Conservation (phyloP, 2,329 filamentous ascomycete genomes). For the Phoma sp. region DNA sequence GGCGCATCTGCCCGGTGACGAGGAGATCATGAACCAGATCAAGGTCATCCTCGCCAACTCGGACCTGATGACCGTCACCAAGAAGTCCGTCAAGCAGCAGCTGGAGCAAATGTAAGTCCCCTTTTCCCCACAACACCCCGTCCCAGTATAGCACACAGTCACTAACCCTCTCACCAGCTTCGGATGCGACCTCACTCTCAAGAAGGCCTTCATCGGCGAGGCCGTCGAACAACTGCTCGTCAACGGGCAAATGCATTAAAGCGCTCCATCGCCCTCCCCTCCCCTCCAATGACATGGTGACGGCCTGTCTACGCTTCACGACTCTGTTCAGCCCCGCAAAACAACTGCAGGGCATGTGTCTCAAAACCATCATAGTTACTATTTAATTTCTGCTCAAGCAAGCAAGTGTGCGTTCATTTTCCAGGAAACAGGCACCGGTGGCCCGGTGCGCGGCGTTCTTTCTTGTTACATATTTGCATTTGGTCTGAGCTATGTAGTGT, state of each 20-base stretch:
- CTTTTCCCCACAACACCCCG: neutral
- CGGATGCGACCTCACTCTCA: constrained; percentile 81
- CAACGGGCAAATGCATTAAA: constrained; percentile 17
- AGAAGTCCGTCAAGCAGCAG: constrained; percentile 96
- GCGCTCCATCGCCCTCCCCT: too few relatives aligned
- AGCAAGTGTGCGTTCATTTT: constrained; percentile 10
- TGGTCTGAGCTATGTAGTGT: neutral
- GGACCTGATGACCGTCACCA: constrained; percentile 96
- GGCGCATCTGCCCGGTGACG: constrained; percentile 82
- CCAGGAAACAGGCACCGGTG: constrained; percentile 2
- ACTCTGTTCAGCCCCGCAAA: constrained; percentile 10
- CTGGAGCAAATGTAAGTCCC: constrained; percentile 71
- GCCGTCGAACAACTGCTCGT: constrained; percentile 38
- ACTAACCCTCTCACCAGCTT: constrained; percentile 59
- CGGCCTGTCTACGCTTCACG: constrained; percentile 17
- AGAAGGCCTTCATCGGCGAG: constrained; percentile 81
- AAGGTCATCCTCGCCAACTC: constrained; percentile 89
- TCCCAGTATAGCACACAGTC: neutral
- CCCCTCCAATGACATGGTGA: constrained; percentile 3
- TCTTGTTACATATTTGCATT: constrained; percentile 11
- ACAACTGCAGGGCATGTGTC: constrained; percentile 9
- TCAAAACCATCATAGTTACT: constrained; percentile 13
- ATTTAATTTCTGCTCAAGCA: constrained; percentile 12
- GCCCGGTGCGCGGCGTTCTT: constrained; percentile 7
- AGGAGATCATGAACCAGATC: constrained; percentile 90